Evolutionary conservation across 2,329 filamentous ascomycete genomes (phyloP), one percentile per base, ranked within the genome.

Genomic region (Penicillium sp.): DNA sequence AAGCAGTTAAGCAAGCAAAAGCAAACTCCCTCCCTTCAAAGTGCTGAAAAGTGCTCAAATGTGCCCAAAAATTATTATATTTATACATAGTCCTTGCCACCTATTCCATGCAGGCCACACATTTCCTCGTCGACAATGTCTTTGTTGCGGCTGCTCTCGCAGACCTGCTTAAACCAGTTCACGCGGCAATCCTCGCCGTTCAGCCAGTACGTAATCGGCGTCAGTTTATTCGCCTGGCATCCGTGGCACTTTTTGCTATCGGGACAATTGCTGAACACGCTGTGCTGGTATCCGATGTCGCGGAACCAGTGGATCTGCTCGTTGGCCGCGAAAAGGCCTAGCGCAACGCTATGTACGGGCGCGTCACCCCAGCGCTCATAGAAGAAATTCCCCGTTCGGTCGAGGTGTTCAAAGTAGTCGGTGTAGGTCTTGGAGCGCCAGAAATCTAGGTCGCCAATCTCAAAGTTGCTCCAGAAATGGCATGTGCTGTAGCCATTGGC

Each of bases 391-490:
- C 94, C 94, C 0, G 92, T 90, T 21, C 89, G 84, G 74, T 99
- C 94, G 35, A 99, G 82, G 73, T 97, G 91, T 67, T 96, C 86
- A 70, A 99, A 99, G 74, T 96, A 99, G 61, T 95, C 91, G 68
- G 96, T 89, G 70, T 99, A 99, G 43, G 84, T 82, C 70, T 92
- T 84, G 68, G 91, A 90, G 49, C 94, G 81, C 90, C 91, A 99
- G 75, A 97, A 96, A 61, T 83, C 83, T 82, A 99, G 83, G 72
- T 97, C 91, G 49, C 84, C 93, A 65, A 99, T 93, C 75, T 99
- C 94, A 66, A 99, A 99, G 74, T 99, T 99, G 68, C 87, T 94
- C 94, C 94, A 99, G 80, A 99, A 99, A 74, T 99, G 94, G 73
- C 94, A 99, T 3, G 94, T 97, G 38, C 90, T 96, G 79, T 96